These are phyloP conservation scores for Monilinia fructigena DNA, from an alignment of 2,329 filamentous ascomycete genomes.

Conservation along the genomic window DNA sequence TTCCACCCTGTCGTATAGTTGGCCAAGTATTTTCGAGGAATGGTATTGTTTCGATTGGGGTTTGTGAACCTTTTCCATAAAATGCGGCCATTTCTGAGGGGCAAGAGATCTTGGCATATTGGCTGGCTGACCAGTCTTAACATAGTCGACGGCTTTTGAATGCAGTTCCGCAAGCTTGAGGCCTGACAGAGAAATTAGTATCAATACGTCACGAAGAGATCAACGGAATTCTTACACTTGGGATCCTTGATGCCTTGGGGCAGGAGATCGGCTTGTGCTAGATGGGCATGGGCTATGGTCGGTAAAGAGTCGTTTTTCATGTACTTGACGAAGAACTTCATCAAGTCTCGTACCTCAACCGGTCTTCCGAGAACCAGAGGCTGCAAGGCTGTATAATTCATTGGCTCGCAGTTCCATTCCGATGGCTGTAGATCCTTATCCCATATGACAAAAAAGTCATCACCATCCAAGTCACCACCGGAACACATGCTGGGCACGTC, in stretches of 20 bases:
- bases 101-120: slow-evolving; percentile 59
- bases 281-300: slow-evolving; percentile 76
- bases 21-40: slow-evolving; percentile 72
- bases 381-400: slow-evolving; percentile 67
- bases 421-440: slow-evolving; percentile 69
- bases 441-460: slow-evolving; percentile 96
- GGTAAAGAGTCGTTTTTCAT: slow-evolving; percentile 87
- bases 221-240: slow-evolving; percentile 56
- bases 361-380: slow-evolving; percentile 56
- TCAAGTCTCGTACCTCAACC: slow-evolving; percentile 72
- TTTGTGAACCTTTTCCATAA: slow-evolving; percentile 69
- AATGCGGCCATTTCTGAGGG: slow-evolving; percentile 75
- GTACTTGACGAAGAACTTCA: slow-evolving; percentile 83
- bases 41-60: slow-evolving; percentile 53
- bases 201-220: background rate
- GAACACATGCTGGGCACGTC: slow-evolving; percentile 93
- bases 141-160: slow-evolving; percentile 90
- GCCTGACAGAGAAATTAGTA: slow-evolving; percentile 43
- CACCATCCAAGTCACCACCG: slow-evolving; percentile 91
- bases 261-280: slow-evolving; percentile 69
- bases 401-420: slow-evolving; percentile 70
- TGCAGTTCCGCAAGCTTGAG: slow-evolving; percentile 75
- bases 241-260: slow-evolving; percentile 60
- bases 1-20: slow-evolving; percentile 75
- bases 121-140: slow-evolving; percentile 82